These are phyloP conservation scores for Diaporthe longicolla DNA, from an alignment of 2,329 filamentous ascomycete genomes.

Conservation along the genomic window DNA sequence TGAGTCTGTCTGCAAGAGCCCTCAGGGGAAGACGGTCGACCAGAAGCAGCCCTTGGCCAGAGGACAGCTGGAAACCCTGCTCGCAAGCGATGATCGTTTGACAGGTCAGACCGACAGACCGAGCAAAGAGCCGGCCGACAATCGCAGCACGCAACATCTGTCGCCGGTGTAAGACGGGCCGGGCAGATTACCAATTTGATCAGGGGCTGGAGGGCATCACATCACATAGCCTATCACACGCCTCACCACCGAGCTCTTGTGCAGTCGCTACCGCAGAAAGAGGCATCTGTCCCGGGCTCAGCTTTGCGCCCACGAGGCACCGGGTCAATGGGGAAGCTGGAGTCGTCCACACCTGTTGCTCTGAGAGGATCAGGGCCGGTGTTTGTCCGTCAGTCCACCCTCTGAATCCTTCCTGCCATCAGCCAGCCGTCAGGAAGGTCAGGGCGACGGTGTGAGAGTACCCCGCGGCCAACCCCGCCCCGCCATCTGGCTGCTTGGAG, in stretches of 20 bases:
- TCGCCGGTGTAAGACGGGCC: conserved; percentile 16
- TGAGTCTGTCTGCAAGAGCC: neutral
- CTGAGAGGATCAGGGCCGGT: neutral
- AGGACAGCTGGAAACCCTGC: neutral
- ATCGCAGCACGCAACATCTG: conserved; percentile 21
- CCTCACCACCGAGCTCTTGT: conserved; percentile 6
- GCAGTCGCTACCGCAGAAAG: conserved; percentile 25
- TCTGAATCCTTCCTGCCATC: neutral
- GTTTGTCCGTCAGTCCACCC: neutral
- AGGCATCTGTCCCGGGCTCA: conserved; percentile 29
- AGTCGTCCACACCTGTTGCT: neutral
- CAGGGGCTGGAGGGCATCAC: conserved; percentile 14
- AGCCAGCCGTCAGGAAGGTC: neutral
- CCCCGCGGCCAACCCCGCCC: conserved; percentile 30
- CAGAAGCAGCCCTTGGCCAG: neutral
- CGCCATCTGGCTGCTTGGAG: conserved; percentile 19
- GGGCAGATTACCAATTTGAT: conserved; percentile 24
- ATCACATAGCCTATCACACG: conserved; percentile 24
- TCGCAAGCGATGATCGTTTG: neutral
- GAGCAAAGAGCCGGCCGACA: conserved; percentile 29
- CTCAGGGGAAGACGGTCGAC: neutral
- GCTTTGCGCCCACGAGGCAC: conserved; percentile 17
- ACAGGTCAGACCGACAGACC: conserved; percentile 17
- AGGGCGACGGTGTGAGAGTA: neutral
- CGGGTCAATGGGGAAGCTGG: neutral